Evolutionary conservation across 306 rosid genomes (phyloP), one percentile per base, ranked within the genome.

Genomic region (Quercus parvula): DNA sequence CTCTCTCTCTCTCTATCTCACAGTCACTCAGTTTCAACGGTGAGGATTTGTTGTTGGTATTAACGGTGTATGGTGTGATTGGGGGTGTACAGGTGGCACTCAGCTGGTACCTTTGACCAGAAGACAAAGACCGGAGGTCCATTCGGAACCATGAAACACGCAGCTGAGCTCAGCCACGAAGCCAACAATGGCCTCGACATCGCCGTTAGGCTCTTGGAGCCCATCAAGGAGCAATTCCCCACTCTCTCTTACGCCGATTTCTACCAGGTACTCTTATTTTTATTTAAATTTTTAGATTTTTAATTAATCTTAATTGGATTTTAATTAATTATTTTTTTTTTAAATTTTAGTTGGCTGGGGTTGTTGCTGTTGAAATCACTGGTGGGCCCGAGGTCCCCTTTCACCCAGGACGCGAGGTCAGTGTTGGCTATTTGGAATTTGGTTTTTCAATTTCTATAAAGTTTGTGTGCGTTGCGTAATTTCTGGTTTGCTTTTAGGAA

Each of bases 371-470:
- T 24, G 99, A 93, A 90, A 5, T 93, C 46, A 89, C 99, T 11
- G 99, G 99, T 70, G 99, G 99, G 73, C 99, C 99, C 54, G 98
- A 96, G 38, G 27, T 96, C 46, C 98, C 99, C 14, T 96, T 96
- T 91, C 97, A 96, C 77, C 97, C 99, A 0, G 98, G 99, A 56
- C 88, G 98, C 81, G 89, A 84, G 99, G 99, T 93, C 77, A 63
- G 85, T 41, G 52, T 2, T 18, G 1, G 15, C 56, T 74, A 49
- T n/a, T 31, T 24, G 41, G 4, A 61, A 6, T 61, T 2, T 14
- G 22, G 28, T 8, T 3, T 12, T 10, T 30, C 18, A 5, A 62
- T 38, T 20, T 27, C 52, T 56, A 20, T 46, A 20, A 19, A 58
- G 5, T 62, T 49, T 25, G 44, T 25, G 70, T 31, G 35, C 9